These are phyloP conservation scores for Pelomyxa schiedti DNA, from an alignment of 78 protist genomes.

Conservation along the genomic window DNA sequence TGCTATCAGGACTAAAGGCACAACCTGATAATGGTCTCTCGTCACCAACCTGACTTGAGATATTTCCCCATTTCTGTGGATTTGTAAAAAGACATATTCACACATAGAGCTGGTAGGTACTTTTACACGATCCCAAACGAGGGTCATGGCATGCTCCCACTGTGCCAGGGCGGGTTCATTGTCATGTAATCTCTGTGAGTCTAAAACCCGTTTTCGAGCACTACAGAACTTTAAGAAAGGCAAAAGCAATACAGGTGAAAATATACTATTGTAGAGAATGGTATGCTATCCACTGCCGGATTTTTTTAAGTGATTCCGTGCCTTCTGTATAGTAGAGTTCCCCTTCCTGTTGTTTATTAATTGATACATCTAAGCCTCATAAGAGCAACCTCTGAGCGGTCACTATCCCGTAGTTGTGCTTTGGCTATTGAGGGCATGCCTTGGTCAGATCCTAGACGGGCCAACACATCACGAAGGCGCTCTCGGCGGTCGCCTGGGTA, in stretches of 20 bases:
- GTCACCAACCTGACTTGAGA: slow-evolving; percentile 28
- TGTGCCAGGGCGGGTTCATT: neutral
- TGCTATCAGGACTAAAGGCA: slow-evolving; percentile 17
- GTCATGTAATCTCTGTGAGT: neutral
- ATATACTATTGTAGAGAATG: too few species aligned
- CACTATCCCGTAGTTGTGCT: too few species aligned
- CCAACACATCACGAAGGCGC: slow-evolving; percentile 1
- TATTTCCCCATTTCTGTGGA: neutral
- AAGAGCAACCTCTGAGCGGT: too few species aligned
- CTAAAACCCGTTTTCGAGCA: neutral
- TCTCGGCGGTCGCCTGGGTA: slow-evolving; percentile 25
- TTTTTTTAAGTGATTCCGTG: neutral
- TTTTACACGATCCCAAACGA: too few species aligned
- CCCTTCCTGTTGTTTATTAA: too few species aligned
- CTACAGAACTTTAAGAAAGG: too few species aligned
- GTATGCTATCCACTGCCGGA: neutral
- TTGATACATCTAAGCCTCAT: too few species aligned
- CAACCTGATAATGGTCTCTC: slow-evolving; percentile 24
- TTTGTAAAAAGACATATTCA: too few species aligned
- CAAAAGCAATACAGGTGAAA: too few species aligned
- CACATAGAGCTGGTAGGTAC: too few species aligned
- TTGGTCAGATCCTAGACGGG: neutral
- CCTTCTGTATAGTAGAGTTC: neutral
- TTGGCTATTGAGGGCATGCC: neutral
- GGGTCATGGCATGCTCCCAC: too few species aligned